Evolutionary conservation across 306 rosid genomes (phyloP).

Genomic region (cucumber (Cucumis sativus)): Cucumber_9930_V3 NC_026658.2:10173001-10173500

Average conservation of each 20-base stretch:
- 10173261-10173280: not conserved
- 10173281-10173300: not conserved
- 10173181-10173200: too few relatives aligned
- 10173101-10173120: too few relatives aligned
- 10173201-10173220: not conserved
- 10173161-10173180: not conserved
- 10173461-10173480: not conserved
- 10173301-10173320: not conserved
- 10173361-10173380: not conserved
- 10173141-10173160: not conserved
- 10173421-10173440: not conserved
- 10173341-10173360: not conserved
- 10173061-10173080: not conserved
- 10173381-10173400: not conserved
- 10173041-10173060: not conserved
- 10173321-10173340: conserved; percentile 3
- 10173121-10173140: not conserved
- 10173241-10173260: not conserved
- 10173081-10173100: not conserved
- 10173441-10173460: not conserved
- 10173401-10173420: too few relatives aligned
- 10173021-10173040: too few relatives aligned
- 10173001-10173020: too few relatives aligned
- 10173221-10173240: not conserved
- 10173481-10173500: not conserved